Conservation (phyloP, 2,329 filamentous ascomycete genomes). For the Penicillium sumatraense region DNA sequence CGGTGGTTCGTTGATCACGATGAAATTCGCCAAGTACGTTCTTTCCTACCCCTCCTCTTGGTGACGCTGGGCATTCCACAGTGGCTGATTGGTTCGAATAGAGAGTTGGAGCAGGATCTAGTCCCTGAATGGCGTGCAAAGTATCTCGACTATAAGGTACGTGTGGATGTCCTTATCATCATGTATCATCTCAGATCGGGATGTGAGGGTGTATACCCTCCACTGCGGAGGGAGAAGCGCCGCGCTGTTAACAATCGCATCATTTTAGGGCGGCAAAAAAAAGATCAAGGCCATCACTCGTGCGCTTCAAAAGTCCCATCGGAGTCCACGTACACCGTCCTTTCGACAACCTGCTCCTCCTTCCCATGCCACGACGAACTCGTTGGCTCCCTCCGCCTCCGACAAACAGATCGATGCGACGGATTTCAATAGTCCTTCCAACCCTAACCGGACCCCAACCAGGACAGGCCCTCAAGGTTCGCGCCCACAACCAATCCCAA, state of each 20-base stretch:
- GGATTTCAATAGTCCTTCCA: slow-evolving; percentile 18
- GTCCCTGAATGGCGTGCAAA: slow-evolving; percentile 95
- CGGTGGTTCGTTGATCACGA: slow-evolving; percentile 35
- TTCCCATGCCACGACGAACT: slow-evolving; percentile 12
- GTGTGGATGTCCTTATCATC: slow-evolving; percentile 13
- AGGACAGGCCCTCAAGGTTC: slow-evolving; percentile 1
- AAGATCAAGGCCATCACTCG: slow-evolving; percentile 81
- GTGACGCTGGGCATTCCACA: slow-evolving; percentile 17
- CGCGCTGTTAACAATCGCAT: background rate
- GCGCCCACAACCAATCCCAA: slow-evolving; percentile 41
- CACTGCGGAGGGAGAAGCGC: background rate
- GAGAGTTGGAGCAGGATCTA: slow-evolving; percentile 81
- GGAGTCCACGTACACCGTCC: slow-evolving; percentile 49
- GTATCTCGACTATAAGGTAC: slow-evolving; percentile 92
- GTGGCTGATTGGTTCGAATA: slow-evolving; percentile 36
- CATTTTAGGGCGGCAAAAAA: slow-evolving; percentile 75
- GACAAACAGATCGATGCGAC: slow-evolving; percentile 25
- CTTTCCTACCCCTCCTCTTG: slow-evolving; percentile 6
- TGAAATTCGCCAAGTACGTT: slow-evolving; percentile 67
- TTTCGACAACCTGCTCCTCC: slow-evolving; percentile 34
- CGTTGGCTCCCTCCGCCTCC: slow-evolving; percentile 22
- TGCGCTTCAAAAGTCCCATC: slow-evolving; percentile 67
- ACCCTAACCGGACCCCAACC: slow-evolving; percentile 13
- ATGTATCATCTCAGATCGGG: slow-evolving; percentile 1
- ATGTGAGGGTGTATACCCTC: background rate